Evolutionary conservation across 2,329 filamentous ascomycete species (phyloP), one percentile per base, ranked within the genome.

Genomic region (Stachybotrys echinatus): DNA sequence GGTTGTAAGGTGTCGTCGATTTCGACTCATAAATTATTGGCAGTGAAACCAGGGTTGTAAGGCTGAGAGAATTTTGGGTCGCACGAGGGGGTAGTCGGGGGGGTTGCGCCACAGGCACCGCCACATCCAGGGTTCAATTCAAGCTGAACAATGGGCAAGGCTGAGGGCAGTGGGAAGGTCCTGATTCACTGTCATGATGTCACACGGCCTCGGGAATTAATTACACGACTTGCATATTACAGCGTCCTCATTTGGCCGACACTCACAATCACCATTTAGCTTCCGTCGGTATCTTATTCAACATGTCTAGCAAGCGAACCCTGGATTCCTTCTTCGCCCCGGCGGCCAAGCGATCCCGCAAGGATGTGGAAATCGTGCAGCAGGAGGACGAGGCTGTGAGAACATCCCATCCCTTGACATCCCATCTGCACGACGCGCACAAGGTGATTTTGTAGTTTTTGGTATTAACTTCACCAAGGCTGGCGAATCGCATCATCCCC

Each of bases 401-500:
- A 22, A 5, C 10, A 34, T 8, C 14, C 27, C 27, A n/a, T n/a
- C 14, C 27, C 10, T 34, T 10, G 27, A 34, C 10, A 34, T 34
- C 10, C 14, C 27, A 5, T 3, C 10, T 8, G 14, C 5, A 8
- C 10, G 27, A 34, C 10, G 27, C 5, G 27, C 27, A 10, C 10
- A 34, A 14, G 10, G 27, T 34, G 14, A 8, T 34, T 34, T n/a
- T n/a, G n/a, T n/a, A n/a, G n/a, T n/a, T n/a, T n/a, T n/a, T n/a
- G n/a, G n/a, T n/a, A n/a, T n/a, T n/a, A n/a, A n/a, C n/a, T n/a
- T n/a, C n/a, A n/a, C n/a, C n/a, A n/a, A 34, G 27, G 27, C 10
- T 14, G 27, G 51, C 10, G 61, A 58, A 43, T 73, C 76, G 5
- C 58, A 54, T 3, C 77, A 82, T 52, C 39, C 55, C 3, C 65